Base-by-base conservation (phyloP, 345 rosid species). In the Melastoma malabathricum region DNA sequence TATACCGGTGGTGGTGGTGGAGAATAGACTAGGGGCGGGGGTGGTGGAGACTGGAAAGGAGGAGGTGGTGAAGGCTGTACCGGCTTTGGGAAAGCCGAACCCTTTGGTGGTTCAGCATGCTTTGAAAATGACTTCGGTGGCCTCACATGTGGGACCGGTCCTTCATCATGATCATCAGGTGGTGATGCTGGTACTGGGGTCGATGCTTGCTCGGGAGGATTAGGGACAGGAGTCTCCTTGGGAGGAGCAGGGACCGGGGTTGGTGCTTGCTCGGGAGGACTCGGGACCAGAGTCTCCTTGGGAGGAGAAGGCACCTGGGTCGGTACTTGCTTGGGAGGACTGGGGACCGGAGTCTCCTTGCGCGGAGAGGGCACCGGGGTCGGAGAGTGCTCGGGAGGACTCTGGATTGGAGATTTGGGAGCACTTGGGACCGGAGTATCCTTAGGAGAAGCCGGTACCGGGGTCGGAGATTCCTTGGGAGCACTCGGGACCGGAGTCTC, bases 1-100 rank as follows among this genome's bases (percentile, higher is more conserved):
- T n/a, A 7, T 10, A 15, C 17, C 0, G 63, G 66, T 0, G 60
- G 60, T 15, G 71, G 58, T 0, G 60, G 54, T 20, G 60, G 54
- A 3, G 39, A 43, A 10, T 48, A 47, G 2, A 38, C 52, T 1
- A 50, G 52, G 10, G 56, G 19, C 1, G 60, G 44, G 16, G 68
- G 52, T 6, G 72, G 41, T 0, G 46, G 46, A 0, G 39, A 13
- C 0, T 18, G 19, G 0, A n/a, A n/a, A n/a, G 56, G 19, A 1
- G 60, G 44, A 15, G 68, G 52, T 6, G 72, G 41, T 0, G 46
- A 41, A 0, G 39, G 9, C 0, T 18, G 19, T 0, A 31, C 15
- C 4, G 57, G 45, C 5, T 41, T n/a, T 1, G 51, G 48, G 0
- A 61, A 20, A 0, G 59, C 50, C 22, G 64, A 3, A 18, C 46